phyloP scores from a whole-genome alignment of 169 alveolate species.

The Babesia ovis region DNA sequence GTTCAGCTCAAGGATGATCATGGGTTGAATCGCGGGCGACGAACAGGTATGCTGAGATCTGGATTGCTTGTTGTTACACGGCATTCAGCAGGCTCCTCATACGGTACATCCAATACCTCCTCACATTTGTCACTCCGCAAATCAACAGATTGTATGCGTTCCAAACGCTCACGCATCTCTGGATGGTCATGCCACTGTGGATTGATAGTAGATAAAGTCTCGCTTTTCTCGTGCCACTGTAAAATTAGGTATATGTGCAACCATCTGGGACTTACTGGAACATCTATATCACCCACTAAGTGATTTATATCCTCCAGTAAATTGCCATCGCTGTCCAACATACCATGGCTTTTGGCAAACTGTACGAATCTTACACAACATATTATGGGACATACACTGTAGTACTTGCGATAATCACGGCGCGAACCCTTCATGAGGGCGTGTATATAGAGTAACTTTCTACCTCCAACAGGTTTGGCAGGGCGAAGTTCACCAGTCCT shows the following conservation, averaged over 20 bases:
- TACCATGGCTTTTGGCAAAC: conserved; percentile 70
- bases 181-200: conserved; percentile 31
- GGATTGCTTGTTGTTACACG: conserved; percentile 29
- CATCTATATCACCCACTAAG: background rate
- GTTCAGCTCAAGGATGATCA: too few relatives aligned
- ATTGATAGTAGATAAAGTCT: conserved; percentile 20
- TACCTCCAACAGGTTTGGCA: conserved; percentile 84
- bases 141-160: conserved; percentile 22
- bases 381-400: conserved; percentile 41
- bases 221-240: conserved; percentile 28
- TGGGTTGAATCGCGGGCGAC: conserved; percentile 51
- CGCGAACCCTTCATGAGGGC: conserved; percentile 70
- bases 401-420: conserved; percentile 73
- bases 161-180: conserved; percentile 31
- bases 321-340: conserved; percentile 72
- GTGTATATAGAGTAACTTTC: conserved; percentile 63
- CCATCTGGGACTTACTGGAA: conserved; percentile 1
- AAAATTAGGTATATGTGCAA: background rate
- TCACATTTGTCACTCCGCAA: background rate
- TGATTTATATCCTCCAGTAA: conserved; percentile 41
- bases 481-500: conserved; percentile 86
- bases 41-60: conserved; percentile 6
- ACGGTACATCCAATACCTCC: conserved; percentile 20
- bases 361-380: background rate
- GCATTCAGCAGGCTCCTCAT: conserved; percentile 18